Percentiles rank a stretch among this genome's conserved stretches.
Conservation (phyloP, 768 basidiomycete species). For the Cantharellus cinnabarinus region DNA sequence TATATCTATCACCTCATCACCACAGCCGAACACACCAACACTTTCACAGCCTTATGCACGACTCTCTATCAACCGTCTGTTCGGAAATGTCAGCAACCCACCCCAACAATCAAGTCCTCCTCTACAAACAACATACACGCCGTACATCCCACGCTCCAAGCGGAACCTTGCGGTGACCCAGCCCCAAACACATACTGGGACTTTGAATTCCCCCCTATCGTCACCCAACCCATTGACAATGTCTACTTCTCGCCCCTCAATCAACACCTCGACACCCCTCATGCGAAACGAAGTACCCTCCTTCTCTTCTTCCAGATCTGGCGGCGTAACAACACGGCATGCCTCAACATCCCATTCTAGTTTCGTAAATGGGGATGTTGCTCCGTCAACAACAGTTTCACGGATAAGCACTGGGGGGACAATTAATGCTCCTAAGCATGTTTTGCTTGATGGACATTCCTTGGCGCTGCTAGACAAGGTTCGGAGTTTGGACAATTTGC, state of each 20-base stretch:
- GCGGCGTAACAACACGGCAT: conserved; percentile 31
- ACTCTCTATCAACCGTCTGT: neutral
- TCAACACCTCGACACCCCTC: conserved; percentile 1
- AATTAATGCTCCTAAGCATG: conserved; percentile 2
- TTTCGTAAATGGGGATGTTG: neutral
- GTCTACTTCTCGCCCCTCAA: neutral
- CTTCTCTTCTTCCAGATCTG: conserved; percentile 36
- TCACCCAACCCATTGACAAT: neutral
- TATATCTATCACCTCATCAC: conserved; percentile 14
- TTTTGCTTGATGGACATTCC: conserved; percentile 7
- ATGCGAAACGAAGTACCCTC: conserved; percentile 27
- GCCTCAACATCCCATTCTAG: conserved; percentile 8
- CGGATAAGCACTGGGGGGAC: neutral
- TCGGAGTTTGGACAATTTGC: conserved; percentile 69
- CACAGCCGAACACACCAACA: neutral
- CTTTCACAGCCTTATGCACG: neutral
- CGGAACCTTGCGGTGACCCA: conserved; percentile 3
- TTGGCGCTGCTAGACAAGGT: conserved; percentile 74
- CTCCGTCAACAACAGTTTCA: neutral
- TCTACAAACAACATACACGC: conserved; percentile 59
- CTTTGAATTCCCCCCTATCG: neutral
- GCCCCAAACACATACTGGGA: too few species aligned
- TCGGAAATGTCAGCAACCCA: too few species aligned
- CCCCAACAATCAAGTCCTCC: conserved; percentile 1
- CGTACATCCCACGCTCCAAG: conserved; percentile 48